Evolutionary conservation across 2,329 filamentous ascomycete species (phyloP).

Genomic region (Cercospora zeae-maydis): DNA sequence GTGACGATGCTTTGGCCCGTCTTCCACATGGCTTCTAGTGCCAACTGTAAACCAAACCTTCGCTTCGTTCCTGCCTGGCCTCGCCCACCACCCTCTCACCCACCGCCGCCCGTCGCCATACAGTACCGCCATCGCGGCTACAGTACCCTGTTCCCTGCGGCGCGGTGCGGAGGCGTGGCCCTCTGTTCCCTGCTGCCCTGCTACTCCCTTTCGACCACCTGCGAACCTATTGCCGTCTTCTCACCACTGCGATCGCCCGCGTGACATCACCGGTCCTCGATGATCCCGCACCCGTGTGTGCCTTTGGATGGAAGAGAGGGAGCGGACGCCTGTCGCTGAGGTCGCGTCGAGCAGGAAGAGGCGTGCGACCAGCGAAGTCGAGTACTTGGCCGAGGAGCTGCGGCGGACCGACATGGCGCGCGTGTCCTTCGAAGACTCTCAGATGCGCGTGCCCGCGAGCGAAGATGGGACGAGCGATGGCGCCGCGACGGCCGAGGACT

Average conservation of each 20-base stretch:
- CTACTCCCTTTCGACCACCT: neutral
- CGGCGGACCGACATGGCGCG: conserved; percentile 8
- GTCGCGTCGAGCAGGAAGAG: neutral
- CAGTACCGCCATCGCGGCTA: neutral
- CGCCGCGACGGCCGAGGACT: conserved; percentile 20
- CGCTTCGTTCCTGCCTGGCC: neutral
- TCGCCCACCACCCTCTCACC: neutral
- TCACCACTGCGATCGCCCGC: neutral
- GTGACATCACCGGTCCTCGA: conserved; percentile 2
- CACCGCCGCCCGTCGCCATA: neutral
- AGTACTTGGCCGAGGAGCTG: conserved; percentile 9
- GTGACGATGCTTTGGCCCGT: neutral
- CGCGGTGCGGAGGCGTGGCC: neutral
- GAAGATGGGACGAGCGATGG: neutral
- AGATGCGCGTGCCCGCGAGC: conserved; percentile 2
- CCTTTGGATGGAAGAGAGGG: conserved; percentile 7
- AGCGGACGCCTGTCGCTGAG: conserved; percentile 4
- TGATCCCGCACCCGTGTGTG: neutral
- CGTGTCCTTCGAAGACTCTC: conserved; percentile 8
- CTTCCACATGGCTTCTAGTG: neutral
- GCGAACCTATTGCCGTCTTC: neutral
- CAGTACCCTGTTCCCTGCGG: neutral
- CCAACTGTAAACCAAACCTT: neutral
- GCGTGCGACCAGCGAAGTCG: conserved; percentile 9
- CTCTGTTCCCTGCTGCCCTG: neutral